Evolutionary conservation across 139 green algal species (phyloP).

Genomic region (Tetraselmis striata): DNA sequence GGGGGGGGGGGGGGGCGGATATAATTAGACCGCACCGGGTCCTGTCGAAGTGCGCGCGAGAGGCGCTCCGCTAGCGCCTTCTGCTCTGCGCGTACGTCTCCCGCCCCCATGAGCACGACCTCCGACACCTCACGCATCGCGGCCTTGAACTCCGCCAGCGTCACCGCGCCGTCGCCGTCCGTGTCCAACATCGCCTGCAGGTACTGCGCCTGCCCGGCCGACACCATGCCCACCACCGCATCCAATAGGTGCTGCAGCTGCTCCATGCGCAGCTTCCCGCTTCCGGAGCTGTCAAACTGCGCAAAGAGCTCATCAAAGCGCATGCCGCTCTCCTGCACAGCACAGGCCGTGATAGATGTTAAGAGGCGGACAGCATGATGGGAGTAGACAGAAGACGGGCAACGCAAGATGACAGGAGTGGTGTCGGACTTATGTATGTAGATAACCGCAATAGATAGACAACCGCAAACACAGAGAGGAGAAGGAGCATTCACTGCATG

Average conservation of each 20-base stretch:
- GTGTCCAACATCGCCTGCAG: conserved; percentile 33
- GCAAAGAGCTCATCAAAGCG: not conserved
- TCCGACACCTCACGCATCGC: not conserved
- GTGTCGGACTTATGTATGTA: too few species aligned
- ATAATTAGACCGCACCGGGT: not conserved
- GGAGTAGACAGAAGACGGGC: too few species aligned
- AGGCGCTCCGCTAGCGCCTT: not conserved
- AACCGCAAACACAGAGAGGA: too few species aligned
- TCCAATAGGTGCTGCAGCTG: not conserved
- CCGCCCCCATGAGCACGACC: not conserved
- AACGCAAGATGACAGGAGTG: too few species aligned
- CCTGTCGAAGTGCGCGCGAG: not conserved
- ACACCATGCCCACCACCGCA: not conserved
- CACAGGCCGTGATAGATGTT: too few species aligned
- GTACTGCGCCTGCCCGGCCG: not conserved
- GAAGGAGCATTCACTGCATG: too few species aligned
- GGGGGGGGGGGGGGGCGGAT: too few species aligned
- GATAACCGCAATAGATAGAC: too few species aligned
- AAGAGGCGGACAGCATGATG: too few species aligned
- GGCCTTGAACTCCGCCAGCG: conserved; percentile 26
- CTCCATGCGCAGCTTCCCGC: not conserved
- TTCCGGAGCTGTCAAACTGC: not conserved
- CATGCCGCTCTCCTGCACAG: not conserved
- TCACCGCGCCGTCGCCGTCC: conserved; percentile 24
- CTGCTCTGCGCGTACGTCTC: not conserved